Evolutionary conservation across 192 early-diverging fungal species (phyloP).

Genomic region (Backusella psychrophila): DNA sequence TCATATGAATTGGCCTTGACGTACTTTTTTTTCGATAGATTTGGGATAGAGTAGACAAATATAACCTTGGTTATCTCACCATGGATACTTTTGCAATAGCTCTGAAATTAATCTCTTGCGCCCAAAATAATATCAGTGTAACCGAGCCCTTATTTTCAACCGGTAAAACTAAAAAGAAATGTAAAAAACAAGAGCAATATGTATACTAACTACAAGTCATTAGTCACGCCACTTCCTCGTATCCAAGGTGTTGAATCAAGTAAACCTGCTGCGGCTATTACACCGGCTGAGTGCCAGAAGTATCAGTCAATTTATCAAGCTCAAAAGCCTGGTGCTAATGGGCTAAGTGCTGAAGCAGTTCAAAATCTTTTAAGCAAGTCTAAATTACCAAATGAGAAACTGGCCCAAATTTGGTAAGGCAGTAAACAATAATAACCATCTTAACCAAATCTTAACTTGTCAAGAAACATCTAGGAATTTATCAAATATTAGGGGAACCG

Average conservation of each 20-base stretch:
- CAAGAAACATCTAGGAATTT: constrained; percentile 47
- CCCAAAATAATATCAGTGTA: constrained; percentile 67
- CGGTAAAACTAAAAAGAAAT: constrained; percentile 14
- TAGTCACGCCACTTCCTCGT: constrained; percentile 19
- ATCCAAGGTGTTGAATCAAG: constrained; percentile 5
- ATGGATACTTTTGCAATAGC: constrained; percentile 73
- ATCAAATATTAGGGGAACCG: constrained; percentile 71
- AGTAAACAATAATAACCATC: not conserved
- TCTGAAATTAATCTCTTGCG: constrained; percentile 86
- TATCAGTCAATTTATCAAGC: constrained; percentile 25
- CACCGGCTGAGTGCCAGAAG: constrained; percentile 23
- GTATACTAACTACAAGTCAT: not conserved
- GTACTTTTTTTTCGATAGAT: constrained; percentile 45
- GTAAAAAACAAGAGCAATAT: not conserved
- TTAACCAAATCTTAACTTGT: not conserved
- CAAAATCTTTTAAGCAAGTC: constrained; percentile 79
- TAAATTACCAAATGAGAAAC: constrained; percentile 70
- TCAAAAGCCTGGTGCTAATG: constrained; percentile 20
- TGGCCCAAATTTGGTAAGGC: constrained; percentile 79
- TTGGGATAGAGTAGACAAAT: constrained; percentile 83
- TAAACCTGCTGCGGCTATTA: constrained; percentile 2
- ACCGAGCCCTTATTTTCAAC: constrained; percentile 36
- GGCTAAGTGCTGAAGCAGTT: constrained; percentile 50
- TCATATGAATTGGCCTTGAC: not conserved
- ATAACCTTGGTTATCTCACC: constrained; percentile 74